A percentile compares a stretch with the other conserved stretches of the same genome.
Conservation (phyloP, 2,329 filamentous ascomycete species). For the Botrytis medusae region DNA sequence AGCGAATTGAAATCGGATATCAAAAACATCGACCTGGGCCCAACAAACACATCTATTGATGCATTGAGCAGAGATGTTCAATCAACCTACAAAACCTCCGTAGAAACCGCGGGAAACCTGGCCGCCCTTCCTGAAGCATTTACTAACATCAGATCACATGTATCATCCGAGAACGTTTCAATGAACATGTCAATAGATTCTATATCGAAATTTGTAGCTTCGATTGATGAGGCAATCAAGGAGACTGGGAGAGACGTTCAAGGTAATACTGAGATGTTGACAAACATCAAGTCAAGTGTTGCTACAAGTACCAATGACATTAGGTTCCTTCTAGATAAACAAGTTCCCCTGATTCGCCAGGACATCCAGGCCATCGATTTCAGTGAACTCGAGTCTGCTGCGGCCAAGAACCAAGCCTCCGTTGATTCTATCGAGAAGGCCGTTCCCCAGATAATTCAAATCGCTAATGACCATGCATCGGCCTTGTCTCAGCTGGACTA, state of each 20-base stretch:
- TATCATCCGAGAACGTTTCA: slow-evolving; percentile 22
- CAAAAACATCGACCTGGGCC: slow-evolving; percentile 23
- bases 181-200: slow-evolving; percentile 22
- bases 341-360: slow-evolving; percentile 24
- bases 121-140: slow-evolving; percentile 22
- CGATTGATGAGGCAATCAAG: slow-evolving; percentile 22
- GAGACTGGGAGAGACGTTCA: slow-evolving; percentile 23
- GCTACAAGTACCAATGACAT: slow-evolving; percentile 24
- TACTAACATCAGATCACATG: slow-evolving; percentile 22
- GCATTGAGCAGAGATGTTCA: slow-evolving; percentile 24
- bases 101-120: slow-evolving; percentile 5
- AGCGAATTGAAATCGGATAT: slow-evolving; percentile 24
- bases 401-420: slow-evolving; percentile 15
- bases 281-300: slow-evolving; percentile 23
- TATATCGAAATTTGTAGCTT: slow-evolving; percentile 21
- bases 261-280: slow-evolving; percentile 23
- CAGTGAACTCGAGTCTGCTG: slow-evolving; percentile 16
- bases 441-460: slow-evolving; percentile 18
- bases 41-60: slow-evolving; percentile 22
- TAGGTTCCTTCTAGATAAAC: slow-evolving; percentile 23
- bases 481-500: slow-evolving; percentile 21
- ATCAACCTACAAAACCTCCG: slow-evolving; percentile 13
- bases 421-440: slow-evolving; percentile 23
- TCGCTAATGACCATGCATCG: slow-evolving; percentile 22
- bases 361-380: slow-evolving; percentile 25